Percentiles rank a stretch among this genome's conserved stretches.
Conservation (phyloP, 73 alveolate genomes). For the Paramecium bursaria region DNA sequence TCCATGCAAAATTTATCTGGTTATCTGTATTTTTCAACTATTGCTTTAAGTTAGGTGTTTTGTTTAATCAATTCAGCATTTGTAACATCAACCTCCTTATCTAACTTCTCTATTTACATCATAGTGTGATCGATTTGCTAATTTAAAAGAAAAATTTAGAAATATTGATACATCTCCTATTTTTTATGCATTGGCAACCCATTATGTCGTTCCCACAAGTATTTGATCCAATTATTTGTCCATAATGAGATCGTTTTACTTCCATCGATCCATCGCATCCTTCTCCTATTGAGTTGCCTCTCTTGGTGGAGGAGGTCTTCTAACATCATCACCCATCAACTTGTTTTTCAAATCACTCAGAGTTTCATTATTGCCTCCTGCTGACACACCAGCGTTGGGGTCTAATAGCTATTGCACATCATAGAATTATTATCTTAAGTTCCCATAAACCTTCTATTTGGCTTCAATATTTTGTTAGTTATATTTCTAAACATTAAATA, state of each 20-base stretch:
- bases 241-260: no score
- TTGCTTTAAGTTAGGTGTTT: neutral
- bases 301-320: constrained; percentile 45
- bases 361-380: neutral
- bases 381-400: constrained; percentile 14
- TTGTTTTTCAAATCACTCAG: constrained; percentile 8
- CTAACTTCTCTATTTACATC: neutral
- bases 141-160: neutral
- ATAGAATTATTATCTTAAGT: constrained; percentile 30
- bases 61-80: constrained; percentile 49
- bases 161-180: constrained; percentile 41
- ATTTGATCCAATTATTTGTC: no score
- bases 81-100: constrained; percentile 20
- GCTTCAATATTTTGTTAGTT: constrained; percentile 26
- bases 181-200: constrained; percentile 40
- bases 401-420: constrained; percentile 23
- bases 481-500: constrained; percentile 1
- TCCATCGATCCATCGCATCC: no score
- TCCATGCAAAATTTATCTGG: constrained; percentile 56
- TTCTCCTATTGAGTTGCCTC: constrained; percentile 13
- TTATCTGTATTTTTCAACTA: constrained; percentile 37
- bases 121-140: constrained; percentile 54
- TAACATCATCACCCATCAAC: constrained; percentile 45
- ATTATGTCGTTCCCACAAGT: constrained; percentile 11
- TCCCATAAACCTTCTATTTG: constrained; percentile 21